Evolutionary conservation across 345 rosid genomes (phyloP), one percentile per base, ranked within the genome.

Genomic region (Theobroma cacao): DNA sequence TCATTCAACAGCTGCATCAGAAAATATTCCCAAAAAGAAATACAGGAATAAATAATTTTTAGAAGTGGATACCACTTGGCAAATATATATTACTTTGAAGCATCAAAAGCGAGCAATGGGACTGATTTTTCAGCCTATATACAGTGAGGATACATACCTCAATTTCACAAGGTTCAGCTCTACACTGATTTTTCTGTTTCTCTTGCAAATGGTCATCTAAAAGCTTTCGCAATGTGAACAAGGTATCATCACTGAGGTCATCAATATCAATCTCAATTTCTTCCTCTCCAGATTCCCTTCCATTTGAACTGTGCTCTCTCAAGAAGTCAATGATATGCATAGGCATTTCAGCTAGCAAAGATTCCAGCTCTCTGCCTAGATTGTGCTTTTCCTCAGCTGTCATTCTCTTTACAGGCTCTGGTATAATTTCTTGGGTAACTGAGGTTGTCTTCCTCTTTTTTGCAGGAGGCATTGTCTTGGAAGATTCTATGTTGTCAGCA

Each of bases 181-280:
- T 87, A 0, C 84, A 71, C 73, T 81, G 91, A 58, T 78, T 89
- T 70, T 83, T 86, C 73, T 81, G 95, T 82, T 90, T 92, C 86
- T 89, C 89, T 69, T 79, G 88, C 59, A 90, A 73, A 85, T 88
- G 86, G 76, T 89, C 91, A 81, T 92, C 94, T 53, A 96, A 77
- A 80, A 96, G 92, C 81, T 88, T 90, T 77, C 89, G 80, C 77
- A 96, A 87, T 63, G 79, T 81, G 70, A 96, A 85, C 83, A 93
- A 80, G 43, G 92, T 91, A 82, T 94, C 98, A 84, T 89, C 88
- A 66, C 94, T 83, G 33, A 96, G 97, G 77, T 89, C 95, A 79
- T 96, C 95, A 75, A 96, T 94, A 83, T 96, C 99, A 77, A 96
- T 92, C 89, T 96, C 99, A 74, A 96, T 92, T 79, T 94, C 98